These are phyloP conservation scores for Umbelopsis sp. DNA, from an alignment of 192 early-diverging fungal species.

Conservation along the genomic window DNA sequence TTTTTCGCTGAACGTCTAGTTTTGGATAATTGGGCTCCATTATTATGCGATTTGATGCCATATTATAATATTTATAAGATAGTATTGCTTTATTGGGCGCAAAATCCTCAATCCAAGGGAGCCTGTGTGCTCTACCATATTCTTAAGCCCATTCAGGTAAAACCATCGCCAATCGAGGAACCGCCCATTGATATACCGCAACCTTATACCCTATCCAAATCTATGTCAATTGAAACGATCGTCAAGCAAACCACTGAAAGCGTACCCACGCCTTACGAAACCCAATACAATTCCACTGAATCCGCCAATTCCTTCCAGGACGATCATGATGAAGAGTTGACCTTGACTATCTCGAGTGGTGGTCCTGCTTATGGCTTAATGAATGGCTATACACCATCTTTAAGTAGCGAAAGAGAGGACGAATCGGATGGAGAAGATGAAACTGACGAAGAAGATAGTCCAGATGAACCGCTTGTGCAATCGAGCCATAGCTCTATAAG, in stretches of 20 bases:
- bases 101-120: constrained; percentile 52
- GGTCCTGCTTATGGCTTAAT: constrained; percentile 8
- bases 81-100: constrained; percentile 61
- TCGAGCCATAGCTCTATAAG: neutral
- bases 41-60: constrained; percentile 44
- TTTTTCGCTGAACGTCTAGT: constrained; percentile 26
- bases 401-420: constrained; percentile 18
- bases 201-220: constrained; percentile 16
- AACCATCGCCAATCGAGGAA: neutral
- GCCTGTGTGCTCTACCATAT: constrained; percentile 47
- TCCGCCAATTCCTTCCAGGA: neutral
- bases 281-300: neutral
- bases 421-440: constrained; percentile 5
- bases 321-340: neutral
- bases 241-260: neutral
- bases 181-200: neutral
- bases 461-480: neutral
- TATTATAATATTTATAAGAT: constrained; percentile 58
- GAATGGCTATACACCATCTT: constrained; percentile 8
- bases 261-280: neutral
- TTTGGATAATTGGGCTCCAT: constrained; percentile 52
- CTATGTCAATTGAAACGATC: constrained; percentile 11
- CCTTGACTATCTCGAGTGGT: constrained; percentile 3
- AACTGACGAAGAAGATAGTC: neutral
- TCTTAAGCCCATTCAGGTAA: neutral